These are phyloP conservation scores for Acanthamoeba sp. DNA, from an alignment of 208 protist genomes.

Conservation along the genomic window DNA sequence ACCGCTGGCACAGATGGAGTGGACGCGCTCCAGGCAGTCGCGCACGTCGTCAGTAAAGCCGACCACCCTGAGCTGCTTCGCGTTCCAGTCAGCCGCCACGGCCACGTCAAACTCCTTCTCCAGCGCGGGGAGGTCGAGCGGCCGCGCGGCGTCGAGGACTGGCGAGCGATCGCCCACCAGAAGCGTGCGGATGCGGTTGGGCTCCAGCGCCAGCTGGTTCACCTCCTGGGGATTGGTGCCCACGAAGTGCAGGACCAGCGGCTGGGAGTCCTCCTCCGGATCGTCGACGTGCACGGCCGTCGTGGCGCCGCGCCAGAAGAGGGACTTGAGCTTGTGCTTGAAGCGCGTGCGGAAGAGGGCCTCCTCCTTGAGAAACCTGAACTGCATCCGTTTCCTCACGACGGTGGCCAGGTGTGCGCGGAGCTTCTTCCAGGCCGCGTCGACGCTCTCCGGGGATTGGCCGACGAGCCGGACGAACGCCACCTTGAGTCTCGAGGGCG, in stretches of 20 bases:
- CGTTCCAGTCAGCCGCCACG: not conserved
- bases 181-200: not conserved
- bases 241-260: not conserved
- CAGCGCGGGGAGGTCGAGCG: not conserved
- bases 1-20: not conserved
- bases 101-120: not conserved
- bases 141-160: not conserved
- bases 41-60: not conserved
- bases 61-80: not conserved
- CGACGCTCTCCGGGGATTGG: not conserved
- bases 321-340: not conserved
- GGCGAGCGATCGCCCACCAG: not conserved
- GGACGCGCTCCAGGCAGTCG: not conserved
- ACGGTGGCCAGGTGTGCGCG: not conserved
- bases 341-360: not conserved
- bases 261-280: not conserved
- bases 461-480: not conserved
- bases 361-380: not conserved
- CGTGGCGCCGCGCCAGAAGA: not conserved
- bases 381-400: not conserved
- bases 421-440: not conserved
- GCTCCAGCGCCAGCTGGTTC: not conserved
- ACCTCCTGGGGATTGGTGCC: not conserved
- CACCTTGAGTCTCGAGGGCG: not conserved
- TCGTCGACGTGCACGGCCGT: constrained; percentile 10